Conservation (phyloP, 1,284 basidiomycete genomes). For the Cryptococcus sp. region DNA sequence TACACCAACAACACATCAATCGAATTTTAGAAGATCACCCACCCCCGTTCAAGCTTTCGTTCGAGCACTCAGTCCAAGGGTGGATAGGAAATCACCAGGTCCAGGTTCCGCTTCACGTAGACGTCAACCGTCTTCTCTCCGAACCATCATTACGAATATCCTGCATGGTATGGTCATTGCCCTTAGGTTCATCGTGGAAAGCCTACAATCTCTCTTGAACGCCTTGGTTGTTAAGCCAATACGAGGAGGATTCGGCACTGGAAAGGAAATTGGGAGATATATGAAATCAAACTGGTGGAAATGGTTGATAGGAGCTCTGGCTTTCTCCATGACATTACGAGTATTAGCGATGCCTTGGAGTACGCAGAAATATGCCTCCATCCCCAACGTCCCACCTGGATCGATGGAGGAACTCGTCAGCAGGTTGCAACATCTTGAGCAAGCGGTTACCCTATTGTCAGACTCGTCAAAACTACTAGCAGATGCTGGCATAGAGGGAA, state of each 20-base stretch:
- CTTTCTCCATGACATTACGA: slow-evolving; percentile 22
- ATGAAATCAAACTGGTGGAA: slow-evolving; percentile 30
- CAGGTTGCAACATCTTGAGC: slow-evolving; percentile 53
- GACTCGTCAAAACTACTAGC: slow-evolving; percentile 13
- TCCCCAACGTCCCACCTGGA: slow-evolving; percentile 59
- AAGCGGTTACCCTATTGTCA: slow-evolving; percentile 35
- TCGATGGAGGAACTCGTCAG: slow-evolving; percentile 65
- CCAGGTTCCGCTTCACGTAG: slow-evolving; percentile 11
- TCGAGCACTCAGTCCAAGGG: slow-evolving; percentile 21
- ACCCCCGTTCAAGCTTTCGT: slow-evolving; percentile 24
- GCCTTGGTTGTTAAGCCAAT: slow-evolving; percentile 13
- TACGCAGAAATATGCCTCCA: slow-evolving; percentile 8
- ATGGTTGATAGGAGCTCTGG: slow-evolving; percentile 20
- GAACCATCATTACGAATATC: slow-evolving; percentile 27
- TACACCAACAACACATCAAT: slow-evolving; percentile 1
- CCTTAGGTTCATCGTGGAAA: slow-evolving; percentile 23
- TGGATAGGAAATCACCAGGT: slow-evolving; percentile 12
- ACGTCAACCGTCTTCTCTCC: slow-evolving; percentile 15
- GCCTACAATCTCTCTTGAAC: slow-evolving; percentile 6
- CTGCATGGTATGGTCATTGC: slow-evolving; percentile 27
- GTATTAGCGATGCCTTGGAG: slow-evolving; percentile 28
- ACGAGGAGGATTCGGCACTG: slow-evolving; percentile 6
- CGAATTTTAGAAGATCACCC: slow-evolving; percentile 15
- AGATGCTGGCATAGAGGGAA: slow-evolving; percentile 11
- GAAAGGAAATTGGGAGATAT: slow-evolving; percentile 9